A percentile compares a stretch with the other conserved stretches of the same genome.
phyloP scores from a whole-genome alignment of 2,329 filamentous ascomycete species.

The Seiridium cupressi region DNA sequence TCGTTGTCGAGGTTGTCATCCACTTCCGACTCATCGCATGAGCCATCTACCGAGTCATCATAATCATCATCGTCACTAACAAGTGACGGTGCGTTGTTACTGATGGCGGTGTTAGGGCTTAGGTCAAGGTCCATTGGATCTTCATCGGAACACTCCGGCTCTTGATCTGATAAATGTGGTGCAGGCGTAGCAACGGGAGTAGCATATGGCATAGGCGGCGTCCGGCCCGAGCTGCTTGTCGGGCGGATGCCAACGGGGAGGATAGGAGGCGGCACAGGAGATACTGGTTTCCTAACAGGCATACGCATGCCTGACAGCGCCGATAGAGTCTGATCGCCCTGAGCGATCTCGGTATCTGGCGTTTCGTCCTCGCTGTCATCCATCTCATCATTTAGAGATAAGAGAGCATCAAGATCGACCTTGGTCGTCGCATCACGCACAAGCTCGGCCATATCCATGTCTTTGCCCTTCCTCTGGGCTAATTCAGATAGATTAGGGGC shows the following conservation, averaged over 20 bases:
- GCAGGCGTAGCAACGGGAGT: conserved; percentile 34
- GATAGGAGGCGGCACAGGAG: conserved; percentile 32
- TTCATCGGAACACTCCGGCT: conserved; percentile 32
- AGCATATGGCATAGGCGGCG: conserved; percentile 37
- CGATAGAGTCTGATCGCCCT: conserved; percentile 36
- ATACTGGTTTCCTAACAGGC: conserved; percentile 55
- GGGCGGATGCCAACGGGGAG: conserved; percentile 40
- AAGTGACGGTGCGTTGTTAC: conserved; percentile 75
- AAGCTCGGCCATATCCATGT: conserved; percentile 55
- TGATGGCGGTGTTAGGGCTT: conserved; percentile 67
- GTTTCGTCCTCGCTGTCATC: conserved; percentile 46
- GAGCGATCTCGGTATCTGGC: conserved; percentile 36
- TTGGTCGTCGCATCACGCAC: conserved; percentile 59
- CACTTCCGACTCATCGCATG: conserved; percentile 55
- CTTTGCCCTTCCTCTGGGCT: conserved; percentile 60
- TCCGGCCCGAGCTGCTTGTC: conserved; percentile 56
- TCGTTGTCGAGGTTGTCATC: conserved; percentile 59
- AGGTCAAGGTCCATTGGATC: conserved; percentile 59
- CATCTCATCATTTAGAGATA: conserved; percentile 53
- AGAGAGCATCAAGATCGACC: conserved; percentile 46
- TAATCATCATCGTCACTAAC: conserved; percentile 81
- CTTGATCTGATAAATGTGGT: conserved; percentile 21
- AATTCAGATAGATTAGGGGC: conserved; percentile 68
- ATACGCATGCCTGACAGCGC: conserved; percentile 46
- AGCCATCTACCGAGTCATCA: conserved; percentile 67